Evolutionary conservation across 768 basidiomycete genomes (phyloP).

Genomic region (Boletus edulis): DNA sequence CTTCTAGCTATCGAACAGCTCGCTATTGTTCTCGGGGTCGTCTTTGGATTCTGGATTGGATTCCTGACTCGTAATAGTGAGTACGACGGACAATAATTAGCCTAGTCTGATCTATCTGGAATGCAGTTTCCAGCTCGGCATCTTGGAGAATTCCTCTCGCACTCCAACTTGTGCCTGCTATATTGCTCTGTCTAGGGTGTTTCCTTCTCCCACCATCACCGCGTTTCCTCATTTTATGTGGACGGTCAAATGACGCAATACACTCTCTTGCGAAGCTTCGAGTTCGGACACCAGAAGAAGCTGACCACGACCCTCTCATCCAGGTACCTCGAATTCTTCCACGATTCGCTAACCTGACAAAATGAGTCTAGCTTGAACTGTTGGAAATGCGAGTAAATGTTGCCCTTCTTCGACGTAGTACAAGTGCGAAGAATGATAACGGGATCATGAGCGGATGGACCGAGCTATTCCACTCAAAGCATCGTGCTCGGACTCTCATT

Average conservation of each 20-base stretch:
- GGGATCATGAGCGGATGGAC: slow-evolving; percentile 44
- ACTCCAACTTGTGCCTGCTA: slow-evolving; percentile 67
- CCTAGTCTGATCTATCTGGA: neutral
- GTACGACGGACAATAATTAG: slow-evolving; percentile 18
- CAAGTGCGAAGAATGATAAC: slow-evolving; percentile 17
- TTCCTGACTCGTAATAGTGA: slow-evolving; percentile 65
- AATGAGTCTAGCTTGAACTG: slow-evolving; percentile 54
- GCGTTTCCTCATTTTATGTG: slow-evolving; percentile 46
- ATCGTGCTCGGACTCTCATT: slow-evolving; percentile 61
- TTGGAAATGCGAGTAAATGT: slow-evolving; percentile 75
- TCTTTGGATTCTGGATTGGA: slow-evolving; percentile 81
- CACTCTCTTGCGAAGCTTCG: slow-evolving; percentile 53
- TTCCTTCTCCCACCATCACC: slow-evolving; percentile 49
- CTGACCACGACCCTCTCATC: slow-evolving; percentile 46
- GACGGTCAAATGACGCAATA: slow-evolving; percentile 56
- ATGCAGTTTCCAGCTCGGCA: slow-evolving; percentile 52
- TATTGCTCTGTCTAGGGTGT: slow-evolving; percentile 61
- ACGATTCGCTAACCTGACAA: neutral
- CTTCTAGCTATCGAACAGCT: slow-evolving; percentile 79
- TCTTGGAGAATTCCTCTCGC: slow-evolving; percentile 81
- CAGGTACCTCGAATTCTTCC: slow-evolving; percentile 34
- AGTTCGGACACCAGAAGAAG: slow-evolving; percentile 44
- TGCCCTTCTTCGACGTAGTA: slow-evolving; percentile 44
- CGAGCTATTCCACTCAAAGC: slow-evolving; percentile 50
- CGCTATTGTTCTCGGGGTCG: slow-evolving; percentile 78